Evolutionary conservation across 2,329 filamentous ascomycete species (phyloP), one percentile per base, ranked within the genome.

Genomic region (Phialemoniopsis sp.): DNA sequence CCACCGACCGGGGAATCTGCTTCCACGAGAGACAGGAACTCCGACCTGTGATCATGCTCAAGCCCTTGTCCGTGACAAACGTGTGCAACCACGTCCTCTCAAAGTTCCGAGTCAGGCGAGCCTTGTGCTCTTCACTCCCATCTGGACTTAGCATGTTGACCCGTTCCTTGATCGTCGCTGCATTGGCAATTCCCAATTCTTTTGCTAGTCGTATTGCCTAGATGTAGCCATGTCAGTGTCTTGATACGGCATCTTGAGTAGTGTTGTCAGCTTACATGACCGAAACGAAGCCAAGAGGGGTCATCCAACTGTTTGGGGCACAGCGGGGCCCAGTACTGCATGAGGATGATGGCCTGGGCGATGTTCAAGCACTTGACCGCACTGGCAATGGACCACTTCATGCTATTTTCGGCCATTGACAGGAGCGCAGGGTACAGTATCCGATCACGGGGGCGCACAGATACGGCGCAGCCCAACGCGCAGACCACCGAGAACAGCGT

Each of bases 361-460:
- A 44, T 49, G 44, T 53, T 51, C 19, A 53, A 38, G 10, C 45
- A 47, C 35, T 49, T 54, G 34, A 54, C 49, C 19, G 48, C 51
- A 9, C 46, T 40, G 18, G 51, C 50, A 29, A 54, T 53, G 12
- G 47, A 47, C 52, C 52, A 54, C 29, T 49, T 47, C 39, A 54
- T 45, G 41, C 50, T 51, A 13, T 37, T 44, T 38, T 52, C 48
- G 15, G 52, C 52, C 5, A 54, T 21, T 4, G 50, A 51, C 2
- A 47, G 34, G 8, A 54, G 40, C 2, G 44, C 40, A 8, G 49
- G 44, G 12, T 50, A 55, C 9, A 55, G 34, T 3, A 52, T 38
- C 4, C 47, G 38, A 36, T 55, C 52, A 10, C 52, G 43, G 4
- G 52, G 48, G 4, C 48, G 44, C 32, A 40, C 44, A 4, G 52